Base-by-base conservation (phyloP, 2,329 filamentous ascomycete genomes). In the Leptographium flavum region DNA sequence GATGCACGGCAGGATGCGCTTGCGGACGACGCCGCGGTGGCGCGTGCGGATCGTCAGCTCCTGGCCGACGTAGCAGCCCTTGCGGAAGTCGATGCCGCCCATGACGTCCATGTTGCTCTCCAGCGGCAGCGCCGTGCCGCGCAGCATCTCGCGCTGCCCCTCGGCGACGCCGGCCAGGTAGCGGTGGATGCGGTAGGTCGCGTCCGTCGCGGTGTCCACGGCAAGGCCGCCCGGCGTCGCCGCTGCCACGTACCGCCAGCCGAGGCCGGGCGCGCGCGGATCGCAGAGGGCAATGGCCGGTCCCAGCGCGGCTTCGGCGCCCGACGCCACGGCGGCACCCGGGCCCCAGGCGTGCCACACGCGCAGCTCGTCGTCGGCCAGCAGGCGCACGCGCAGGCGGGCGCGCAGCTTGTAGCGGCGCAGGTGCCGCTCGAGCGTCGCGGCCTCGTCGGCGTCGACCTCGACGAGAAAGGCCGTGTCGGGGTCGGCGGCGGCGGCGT, bases 21-120 rank as follows among this genome's bases (percentile, higher is more conserved):
- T 94, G 49, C 92, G 74, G 35, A 98, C 86, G 15, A 98, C 86
- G 21, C 92, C 92, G 13, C 83, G 88, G 63, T 98, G 92, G 60
- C 88, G 83, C 2, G 92, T 98, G 36, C 92, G 81, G 52, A 96
- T 94, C 2, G 92, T 96, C 51, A 98, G 73, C 62, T 98, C 92
- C 64, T 98, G 92, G 0, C 92, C 92, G 8, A 96, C 78, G 62
- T 98, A 98, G 64, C 92, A 98, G 8, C 92, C 92, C 66, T 98
- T 98, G 58, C 79, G 79, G 66, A 92, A 98, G 63, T 95, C 86
- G 53, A 98, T 81, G 23, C 79, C 92, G 40, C 76, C 74, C 72
- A 85, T 85, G 48, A 85, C 66, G 62, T 98, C 92, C 59, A 96
- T 73, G 60, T 95, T 95, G 58, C 73, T 81, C 63, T 96, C 90